Evolutionary conservation across 768 basidiomycete species (phyloP), one percentile per base, ranked within the genome.

Genomic region (Tricholoma bakamatsutake): DNA sequence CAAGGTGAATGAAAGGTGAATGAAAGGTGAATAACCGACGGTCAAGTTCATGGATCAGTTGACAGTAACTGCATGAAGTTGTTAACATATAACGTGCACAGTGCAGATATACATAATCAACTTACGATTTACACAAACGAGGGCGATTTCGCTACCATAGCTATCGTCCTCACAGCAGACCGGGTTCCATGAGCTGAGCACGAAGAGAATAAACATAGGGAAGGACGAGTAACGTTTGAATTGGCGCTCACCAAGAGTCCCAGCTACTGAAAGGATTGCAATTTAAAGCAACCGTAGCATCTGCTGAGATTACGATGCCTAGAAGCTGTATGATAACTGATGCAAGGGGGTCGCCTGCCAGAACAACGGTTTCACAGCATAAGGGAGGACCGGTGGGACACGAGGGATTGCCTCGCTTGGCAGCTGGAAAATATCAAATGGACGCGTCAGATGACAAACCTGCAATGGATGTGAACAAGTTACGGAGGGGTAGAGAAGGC

Each of bases 151-250:
- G 42, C 79, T 77, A 31, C 73, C 72, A 64, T 72, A 78, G 45
- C 61, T 57, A 57, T 79, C 76, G 56, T 73, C 68, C 24, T 66
- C 57, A 64, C 80, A 82, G 65, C 80, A 82, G 42, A 80, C 74
- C 7, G 76, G 66, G 59, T 79, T 73, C 11, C 56, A 39, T 3
- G 21, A 34, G 68, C 77, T 79, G 48, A 15, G 28, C 10, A 27
- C 27, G 24, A 12, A 30, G 17, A 42, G 35, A 47, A n/a, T 27
- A 13, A 46, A 5, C n/a, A 9, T n/a, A 21, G 50, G 15, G 21
- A 11, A 5, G 40, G 48, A 51, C 1, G 24, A 28, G 30, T 28
- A 30, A 55, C 8, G 24, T 53, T 37, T 48, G 8, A 42, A 43
- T 28, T 31, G 9, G 33, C 5, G 54, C 66, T 52, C 59, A 74